Conservation (phyloP, 208 protist species). For the Crithidia bombi region DNA sequence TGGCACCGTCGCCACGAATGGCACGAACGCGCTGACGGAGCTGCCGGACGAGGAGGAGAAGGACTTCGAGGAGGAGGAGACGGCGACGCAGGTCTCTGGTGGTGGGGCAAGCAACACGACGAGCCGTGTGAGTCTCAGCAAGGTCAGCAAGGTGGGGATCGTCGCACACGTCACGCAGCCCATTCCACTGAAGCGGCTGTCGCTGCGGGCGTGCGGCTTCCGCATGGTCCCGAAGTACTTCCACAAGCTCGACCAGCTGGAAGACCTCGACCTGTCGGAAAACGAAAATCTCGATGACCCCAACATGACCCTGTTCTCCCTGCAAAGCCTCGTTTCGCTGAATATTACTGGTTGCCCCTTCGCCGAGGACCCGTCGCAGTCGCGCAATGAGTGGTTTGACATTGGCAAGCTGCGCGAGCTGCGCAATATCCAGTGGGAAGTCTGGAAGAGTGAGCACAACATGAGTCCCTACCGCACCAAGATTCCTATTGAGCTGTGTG, state of each 20-base stretch:
- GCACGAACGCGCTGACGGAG: slow-evolving; percentile 24
- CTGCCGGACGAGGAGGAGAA: slow-evolving; percentile 18
- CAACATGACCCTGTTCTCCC: slow-evolving; percentile 89
- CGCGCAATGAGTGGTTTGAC: slow-evolving; percentile 88
- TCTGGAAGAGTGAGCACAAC: slow-evolving; percentile 79
- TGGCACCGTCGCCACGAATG: slow-evolving; percentile 18
- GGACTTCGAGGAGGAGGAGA: slow-evolving; percentile 42
- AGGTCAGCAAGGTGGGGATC: slow-evolving; percentile 69
- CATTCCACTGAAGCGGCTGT: slow-evolving; percentile 74
- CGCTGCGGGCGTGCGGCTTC: slow-evolving; percentile 68
- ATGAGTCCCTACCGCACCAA: slow-evolving; percentile 85
- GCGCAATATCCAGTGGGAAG: slow-evolving; percentile 80
- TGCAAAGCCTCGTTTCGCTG: slow-evolving; percentile 73
- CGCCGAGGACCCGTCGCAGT: slow-evolving; percentile 55
- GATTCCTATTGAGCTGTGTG: slow-evolving; percentile 86
- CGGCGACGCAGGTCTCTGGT: slow-evolving; percentile 33
- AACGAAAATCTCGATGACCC: slow-evolving; percentile 83
- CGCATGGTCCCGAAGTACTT: slow-evolving; percentile 89
- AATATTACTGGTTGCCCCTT: slow-evolving; percentile 89
- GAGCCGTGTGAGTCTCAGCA: slow-evolving; percentile 68
- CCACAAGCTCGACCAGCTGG: slow-evolving; percentile 78
- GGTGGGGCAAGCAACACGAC: slow-evolving; percentile 33
- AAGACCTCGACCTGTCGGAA: slow-evolving; percentile 86
- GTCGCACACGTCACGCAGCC: slow-evolving; percentile 67
- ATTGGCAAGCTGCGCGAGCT: slow-evolving; percentile 78